Conservation (phyloP, 2,329 filamentous ascomycete species). For the Xylaria sp. region DNA sequence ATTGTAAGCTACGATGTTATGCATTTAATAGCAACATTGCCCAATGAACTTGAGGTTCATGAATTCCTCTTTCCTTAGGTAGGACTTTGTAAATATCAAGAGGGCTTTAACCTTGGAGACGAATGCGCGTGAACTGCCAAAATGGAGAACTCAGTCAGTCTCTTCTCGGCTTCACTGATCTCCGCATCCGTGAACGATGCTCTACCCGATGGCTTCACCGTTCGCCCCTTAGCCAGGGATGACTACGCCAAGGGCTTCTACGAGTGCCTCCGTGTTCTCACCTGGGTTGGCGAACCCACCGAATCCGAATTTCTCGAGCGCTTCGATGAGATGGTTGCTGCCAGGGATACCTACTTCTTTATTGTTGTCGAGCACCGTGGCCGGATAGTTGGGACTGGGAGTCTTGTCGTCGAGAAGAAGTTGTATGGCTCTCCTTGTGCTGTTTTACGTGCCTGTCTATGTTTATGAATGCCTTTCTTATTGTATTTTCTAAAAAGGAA, state of each 20-base stretch:
- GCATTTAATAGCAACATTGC: constrained; percentile 10
- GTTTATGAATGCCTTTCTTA: neutral
- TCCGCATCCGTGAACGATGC: constrained; percentile 68
- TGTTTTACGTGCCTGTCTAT: neutral
- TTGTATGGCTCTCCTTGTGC: constrained; percentile 61
- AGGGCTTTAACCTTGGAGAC: neutral
- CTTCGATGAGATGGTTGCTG: constrained; percentile 68
- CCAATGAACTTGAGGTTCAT: neutral
- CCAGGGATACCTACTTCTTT: constrained; percentile 71
- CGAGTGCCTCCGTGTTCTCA: constrained; percentile 79
- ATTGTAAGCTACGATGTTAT: constrained; percentile 10
- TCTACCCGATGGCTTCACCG: constrained; percentile 75
- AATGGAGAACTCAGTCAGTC: constrained; percentile 43
- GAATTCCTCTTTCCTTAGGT: neutral
- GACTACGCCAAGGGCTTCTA: constrained; percentile 80
- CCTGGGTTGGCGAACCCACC: constrained; percentile 78
- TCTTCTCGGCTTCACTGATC: constrained; percentile 76
- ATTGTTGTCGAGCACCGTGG: constrained; percentile 73
- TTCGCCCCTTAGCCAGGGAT: constrained; percentile 74
- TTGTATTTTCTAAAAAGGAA: neutral
- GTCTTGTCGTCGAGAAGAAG: constrained; percentile 82
- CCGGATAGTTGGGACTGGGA: constrained; percentile 78
- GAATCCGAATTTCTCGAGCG: constrained; percentile 59
- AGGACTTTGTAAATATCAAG: neutral
- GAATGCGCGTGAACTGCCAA: too few species aligned